Percentiles rank a stretch among this genome's conserved stretches.
phyloP scores from a whole-genome alignment of 306 rosid species.

The Gynostemma pentaphyllum region DNA sequence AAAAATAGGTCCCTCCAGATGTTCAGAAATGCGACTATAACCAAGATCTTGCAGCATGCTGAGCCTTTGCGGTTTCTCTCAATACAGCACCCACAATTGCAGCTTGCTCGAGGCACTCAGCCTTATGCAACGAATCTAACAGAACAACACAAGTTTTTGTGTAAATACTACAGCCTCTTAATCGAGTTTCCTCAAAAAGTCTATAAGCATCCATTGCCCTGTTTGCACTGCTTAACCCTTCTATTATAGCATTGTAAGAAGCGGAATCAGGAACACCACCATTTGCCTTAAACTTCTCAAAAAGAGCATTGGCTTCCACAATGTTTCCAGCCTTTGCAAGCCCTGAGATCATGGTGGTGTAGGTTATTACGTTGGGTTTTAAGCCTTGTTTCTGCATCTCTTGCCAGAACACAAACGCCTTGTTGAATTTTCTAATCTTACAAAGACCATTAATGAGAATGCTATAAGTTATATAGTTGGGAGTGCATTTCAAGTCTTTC shows the following conservation, averaged over 20 bases:
- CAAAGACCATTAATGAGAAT: conserved; percentile 95
- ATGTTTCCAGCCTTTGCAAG: conserved; percentile 85
- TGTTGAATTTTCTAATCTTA: conserved; percentile 70
- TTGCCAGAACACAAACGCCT: conserved; percentile 96
- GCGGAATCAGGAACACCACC: conserved; percentile 79
- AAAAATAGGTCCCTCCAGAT: background rate
- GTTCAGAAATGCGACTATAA: conserved; percentile 6
- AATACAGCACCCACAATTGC: conserved; percentile 84
- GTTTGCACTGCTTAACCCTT: conserved; percentile 64
- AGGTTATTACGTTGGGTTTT: conserved; percentile 62
- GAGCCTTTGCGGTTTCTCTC: conserved; percentile 77
- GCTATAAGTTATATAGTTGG: conserved; percentile 66
- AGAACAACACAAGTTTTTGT: conserved; percentile 81
- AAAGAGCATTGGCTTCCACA: conserved; percentile 54
- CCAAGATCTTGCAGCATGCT: conserved; percentile 67
- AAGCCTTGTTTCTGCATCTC: conserved; percentile 90
- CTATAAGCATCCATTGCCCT: conserved; percentile 72
- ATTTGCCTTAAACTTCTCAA: conserved; percentile 58
- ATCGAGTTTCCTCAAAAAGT: conserved; percentile 83
- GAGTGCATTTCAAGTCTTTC: conserved; percentile 64
- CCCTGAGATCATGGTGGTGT: conserved; percentile 84
- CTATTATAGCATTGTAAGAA: conserved; percentile 76
- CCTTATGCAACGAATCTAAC: conserved; percentile 81
- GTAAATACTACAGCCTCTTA: conserved; percentile 50
- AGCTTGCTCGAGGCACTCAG: conserved; percentile 86